These are phyloP conservation scores for Heritiera fomes DNA, from an alignment of 345 rosid species.

Conservation along the genomic window DNA sequence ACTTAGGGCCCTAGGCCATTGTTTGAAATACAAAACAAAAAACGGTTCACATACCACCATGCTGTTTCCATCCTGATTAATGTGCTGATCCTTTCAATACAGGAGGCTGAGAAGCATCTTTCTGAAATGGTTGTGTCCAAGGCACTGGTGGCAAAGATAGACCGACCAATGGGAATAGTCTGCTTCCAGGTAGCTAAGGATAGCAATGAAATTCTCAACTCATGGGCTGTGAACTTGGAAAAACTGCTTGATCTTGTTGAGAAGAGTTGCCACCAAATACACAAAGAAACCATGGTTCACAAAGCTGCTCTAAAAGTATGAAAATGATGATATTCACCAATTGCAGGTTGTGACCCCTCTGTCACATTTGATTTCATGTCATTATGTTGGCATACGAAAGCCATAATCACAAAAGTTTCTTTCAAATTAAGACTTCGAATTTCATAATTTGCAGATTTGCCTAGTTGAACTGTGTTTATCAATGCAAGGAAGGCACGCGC, in stretches of 20 bases:
- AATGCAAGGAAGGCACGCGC: not conserved
- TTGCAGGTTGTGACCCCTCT: constrained; percentile 22
- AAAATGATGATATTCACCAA: constrained; percentile 26
- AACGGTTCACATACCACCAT: not conserved
- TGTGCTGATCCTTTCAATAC: constrained; percentile 6
- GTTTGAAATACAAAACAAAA: not conserved
- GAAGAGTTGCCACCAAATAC: constrained; percentile 80
- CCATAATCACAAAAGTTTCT: not conserved
- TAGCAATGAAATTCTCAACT: constrained; percentile 89
- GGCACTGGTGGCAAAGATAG: constrained; percentile 88
- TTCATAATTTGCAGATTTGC: not conserved
- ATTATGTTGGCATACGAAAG: not conserved
- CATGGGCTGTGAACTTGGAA: constrained; percentile 92
- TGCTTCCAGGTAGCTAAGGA: constrained; percentile 79
- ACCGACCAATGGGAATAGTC: constrained; percentile 78
- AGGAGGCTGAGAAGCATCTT: constrained; percentile 96
- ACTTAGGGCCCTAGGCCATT: not conserved
- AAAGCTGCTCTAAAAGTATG: constrained; percentile 73
- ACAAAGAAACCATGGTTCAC: constrained; percentile 54
- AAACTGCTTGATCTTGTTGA: constrained; percentile 93
- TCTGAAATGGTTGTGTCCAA: constrained; percentile 99
- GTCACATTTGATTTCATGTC: not conserved
- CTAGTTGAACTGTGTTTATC: not conserved
- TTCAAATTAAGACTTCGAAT: not conserved
- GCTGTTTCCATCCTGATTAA: constrained; percentile 5